Conservation (phyloP, 345 rosid genomes). For the Tarenaya hassleriana region DNA sequence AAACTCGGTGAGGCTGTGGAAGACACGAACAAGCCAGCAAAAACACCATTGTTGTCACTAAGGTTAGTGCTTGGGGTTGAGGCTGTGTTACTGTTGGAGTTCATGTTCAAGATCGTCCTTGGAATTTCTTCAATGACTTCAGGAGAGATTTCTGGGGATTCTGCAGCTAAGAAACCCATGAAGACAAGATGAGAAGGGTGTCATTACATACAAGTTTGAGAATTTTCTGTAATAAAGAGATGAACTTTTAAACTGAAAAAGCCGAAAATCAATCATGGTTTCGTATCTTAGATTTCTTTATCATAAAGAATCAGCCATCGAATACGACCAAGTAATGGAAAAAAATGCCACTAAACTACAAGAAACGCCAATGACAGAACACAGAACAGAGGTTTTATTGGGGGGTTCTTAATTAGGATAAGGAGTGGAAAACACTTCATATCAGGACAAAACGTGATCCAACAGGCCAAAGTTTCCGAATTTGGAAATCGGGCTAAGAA, state of each 20-base stretch:
- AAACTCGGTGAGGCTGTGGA: conserved; percentile 50
- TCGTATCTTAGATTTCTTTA: no score
- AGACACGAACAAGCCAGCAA: conserved; percentile 67
- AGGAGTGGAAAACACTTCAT: no score
- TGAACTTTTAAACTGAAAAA: neutral
- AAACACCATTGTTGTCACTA: conserved; percentile 41
- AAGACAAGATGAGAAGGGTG: neutral
- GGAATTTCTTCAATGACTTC: conserved; percentile 42
- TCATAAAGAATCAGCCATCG: no score
- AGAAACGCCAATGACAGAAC: no score
- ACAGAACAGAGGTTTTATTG: no score
- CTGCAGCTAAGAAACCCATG: conserved; percentile 42
- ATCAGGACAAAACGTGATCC: conserved; percentile 12
- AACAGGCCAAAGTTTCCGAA: neutral
- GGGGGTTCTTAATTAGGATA: no score
- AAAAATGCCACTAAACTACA: conserved; percentile 56
- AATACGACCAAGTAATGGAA: conserved; percentile 55
- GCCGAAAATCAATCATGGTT: conserved; percentile 5
- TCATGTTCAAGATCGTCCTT: conserved; percentile 30
- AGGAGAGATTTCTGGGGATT: conserved; percentile 38
- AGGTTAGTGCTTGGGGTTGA: conserved; percentile 45
- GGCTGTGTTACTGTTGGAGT: conserved; percentile 38
- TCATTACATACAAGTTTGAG: conserved; percentile 18
- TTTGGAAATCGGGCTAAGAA: conserved; percentile 1
- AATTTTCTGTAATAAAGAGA: neutral